Conservation (phyloP, 768 basidiomycete species). For the Collybia mongolica region DNA sequence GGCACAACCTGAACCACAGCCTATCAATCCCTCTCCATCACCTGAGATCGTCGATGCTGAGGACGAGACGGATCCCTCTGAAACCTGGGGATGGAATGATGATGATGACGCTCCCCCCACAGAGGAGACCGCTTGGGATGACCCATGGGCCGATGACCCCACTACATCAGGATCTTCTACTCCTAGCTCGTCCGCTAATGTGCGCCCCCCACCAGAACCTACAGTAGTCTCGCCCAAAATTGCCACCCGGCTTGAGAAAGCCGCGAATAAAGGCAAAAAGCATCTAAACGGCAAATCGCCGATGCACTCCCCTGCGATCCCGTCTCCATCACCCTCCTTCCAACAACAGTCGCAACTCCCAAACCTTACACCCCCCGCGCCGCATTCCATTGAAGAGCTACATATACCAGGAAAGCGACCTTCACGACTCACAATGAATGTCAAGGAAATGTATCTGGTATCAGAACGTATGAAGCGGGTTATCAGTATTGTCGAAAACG, state of each 20-base stretch:
- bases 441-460: slow-evolving; percentile 58
- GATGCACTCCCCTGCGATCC: slow-evolving; percentile 14
- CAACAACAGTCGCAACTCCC: slow-evolving; percentile 16
- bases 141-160: slow-evolving; percentile 63
- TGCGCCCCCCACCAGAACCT: slow-evolving; percentile 28
- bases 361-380: slow-evolving; percentile 11
- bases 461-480: slow-evolving; percentile 57
- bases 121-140: slow-evolving; percentile 58
- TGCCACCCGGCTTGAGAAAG: slow-evolving; percentile 57
- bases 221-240: slow-evolving; percentile 42
- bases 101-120: slow-evolving; percentile 37
- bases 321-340: slow-evolving; percentile 18
- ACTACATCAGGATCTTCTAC: slow-evolving; percentile 13
- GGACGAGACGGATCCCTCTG: slow-evolving; percentile 40
- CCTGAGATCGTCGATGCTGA: slow-evolving; percentile 13
- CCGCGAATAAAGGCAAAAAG: slow-evolving; percentile 55
- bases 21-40: slow-evolving; percentile 5
- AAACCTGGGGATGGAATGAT: slow-evolving; percentile 81
- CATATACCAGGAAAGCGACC: slow-evolving; percentile 24
- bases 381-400: slow-evolving; percentile 9
- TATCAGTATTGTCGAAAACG: slow-evolving; percentile 54
- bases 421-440: slow-evolving; percentile 16
- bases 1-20: slow-evolving; percentile 10
- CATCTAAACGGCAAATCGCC: slow-evolving; percentile 29
- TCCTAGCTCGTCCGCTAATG: slow-evolving; percentile 15